Base-by-base conservation (phyloP, 768 basidiomycete species). In the Tulasnella sp. region DNA sequence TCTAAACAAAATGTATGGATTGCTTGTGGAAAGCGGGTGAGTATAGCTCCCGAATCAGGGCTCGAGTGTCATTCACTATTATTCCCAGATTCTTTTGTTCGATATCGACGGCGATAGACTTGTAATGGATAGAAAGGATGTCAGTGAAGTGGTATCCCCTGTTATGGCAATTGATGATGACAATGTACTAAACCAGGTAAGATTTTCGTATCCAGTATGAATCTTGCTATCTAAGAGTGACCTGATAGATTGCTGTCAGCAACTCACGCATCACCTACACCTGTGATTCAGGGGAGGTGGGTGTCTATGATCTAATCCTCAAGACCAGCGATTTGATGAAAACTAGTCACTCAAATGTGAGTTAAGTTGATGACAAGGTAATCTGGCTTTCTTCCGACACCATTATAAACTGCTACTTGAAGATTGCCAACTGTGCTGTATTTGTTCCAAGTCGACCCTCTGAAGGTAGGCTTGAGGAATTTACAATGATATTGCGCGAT, bases 391-490 rank as follows among this genome's bases (percentile, higher is more conserved):
- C 3, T 4, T 12, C 34, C n/a, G 34, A n/a, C 29, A 5, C 10
- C 13, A 2, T 37, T 49, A 19, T 16, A 3, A 28, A 28, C 20
- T 5, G 13, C 25, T 32, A 55, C 40, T n/a, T 54, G 31, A 58
- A 88, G 85, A 75, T 89, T 10, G 84, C 81, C 41, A 78, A 75
- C 9, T 72, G 73, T 15, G 77, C 82, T 33, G 74, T 69, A 53
- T 88, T 85, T 61, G 75, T 89, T 53, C 79, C 83, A 5, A 73
- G 73, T 60, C 70, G 83, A 20, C 76, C 82, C 3, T 71, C 69
- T 37, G 87, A 89, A 62, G 59, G 59, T 57, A 32, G 6, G 58
- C 58, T 15, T 33, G 16, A 9, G 37, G 13, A 2, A 3, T 33
- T 6, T 8, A 2, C 24, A 5, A n/a, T 7, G 3, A 28, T 46